Base-by-base conservation (phyloP, 345 rosid species). In the Euphorbia lathyris region DNA sequence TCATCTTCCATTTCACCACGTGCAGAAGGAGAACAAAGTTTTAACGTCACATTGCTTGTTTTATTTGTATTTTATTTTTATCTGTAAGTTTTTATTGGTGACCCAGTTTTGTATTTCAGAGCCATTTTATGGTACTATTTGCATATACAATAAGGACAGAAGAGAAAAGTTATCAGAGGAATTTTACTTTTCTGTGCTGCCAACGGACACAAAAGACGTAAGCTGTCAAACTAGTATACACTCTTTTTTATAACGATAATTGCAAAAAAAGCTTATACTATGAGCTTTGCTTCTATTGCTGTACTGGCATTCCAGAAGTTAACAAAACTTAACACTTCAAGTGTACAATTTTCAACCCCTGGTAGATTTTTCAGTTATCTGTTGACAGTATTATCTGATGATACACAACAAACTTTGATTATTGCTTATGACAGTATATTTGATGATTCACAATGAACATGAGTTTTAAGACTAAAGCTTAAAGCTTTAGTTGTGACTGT, bases 131-230 rank as follows among this genome's bases (percentile, higher is more conserved):
- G 99, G 99, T 64, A 88, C 98, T 48, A 90, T 95, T 77, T 86
- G 97, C 74, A 76, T 89, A 51, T 90, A 90, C 78, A 95, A 88
- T 78, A 84, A 89, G 79, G 99, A 95, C 82, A 92, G 97, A 84
- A 88, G 87, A 79, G 99, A 95, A 84, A 90, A 87, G 74, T 74
- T 90, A 83, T 95, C 99, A 0, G 99, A 95, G 80, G 92, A 95
- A 73, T 88, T 88, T 78, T 84, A 92, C 81, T 92, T 95, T 79
- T 87, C 83, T 65, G 81, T 82, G 57, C 66, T 68, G 43, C 97
- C 97, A 30, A 78, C 92, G 56, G 97, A 95, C 69, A 71, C 80
- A 79, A 93, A 84, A 79, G 98, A 90, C 79, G 99, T 90, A 92
- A 86, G 92, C 72, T 69, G 52, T 52, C 62, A 63, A 68, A 69